Percentiles rank a stretch among this genome's conserved stretches.
Evolutionary conservation across 495 filamentous ascomycete species (phyloP).

Genomic region (Podospora appendiculata): DNA sequence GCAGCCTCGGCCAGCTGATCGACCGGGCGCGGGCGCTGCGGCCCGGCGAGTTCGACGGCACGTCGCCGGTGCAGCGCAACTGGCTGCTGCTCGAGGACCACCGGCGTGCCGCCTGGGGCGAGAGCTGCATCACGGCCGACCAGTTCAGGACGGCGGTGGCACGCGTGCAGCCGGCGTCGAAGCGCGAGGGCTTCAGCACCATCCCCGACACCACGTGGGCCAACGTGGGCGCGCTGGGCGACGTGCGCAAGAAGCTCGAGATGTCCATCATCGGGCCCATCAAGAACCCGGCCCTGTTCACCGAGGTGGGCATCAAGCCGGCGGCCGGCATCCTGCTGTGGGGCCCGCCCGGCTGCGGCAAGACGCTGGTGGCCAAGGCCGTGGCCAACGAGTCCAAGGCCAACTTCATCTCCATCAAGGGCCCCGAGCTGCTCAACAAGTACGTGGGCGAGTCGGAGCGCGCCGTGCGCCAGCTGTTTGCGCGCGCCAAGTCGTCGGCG

Average conservation of each 20-base stretch:
- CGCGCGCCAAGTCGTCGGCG: slow-evolving; percentile 73
- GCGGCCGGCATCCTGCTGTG: slow-evolving; percentile 91
- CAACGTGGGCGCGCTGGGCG: slow-evolving; percentile 78
- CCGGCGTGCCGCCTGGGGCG: slow-evolving; percentile 15
- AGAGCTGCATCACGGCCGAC: slow-evolving; percentile 26
- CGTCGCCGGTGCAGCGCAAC: slow-evolving; percentile 35
- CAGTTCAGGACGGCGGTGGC: slow-evolving; percentile 75
- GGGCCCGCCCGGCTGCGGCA: slow-evolving; percentile 95
- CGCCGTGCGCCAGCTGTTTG: slow-evolving; percentile 87
- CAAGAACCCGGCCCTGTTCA: slow-evolving; percentile 72
- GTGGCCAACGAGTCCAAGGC: slow-evolving; percentile 92
- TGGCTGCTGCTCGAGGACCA: slow-evolving; percentile 28
- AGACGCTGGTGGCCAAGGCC: slow-evolving; percentile 92
- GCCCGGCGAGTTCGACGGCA: slow-evolving; percentile 48
- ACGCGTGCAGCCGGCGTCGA: slow-evolving; percentile 84
- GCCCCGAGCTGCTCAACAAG: slow-evolving; percentile 89
- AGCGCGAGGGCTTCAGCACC: slow-evolving; percentile 93
- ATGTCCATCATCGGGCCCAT: slow-evolving; percentile 92
- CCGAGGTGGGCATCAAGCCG: slow-evolving; percentile 73
- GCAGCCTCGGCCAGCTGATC: slow-evolving; percentile 15
- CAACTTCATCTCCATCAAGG: slow-evolving; percentile 98
- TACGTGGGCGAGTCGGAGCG: slow-evolving; percentile 94
- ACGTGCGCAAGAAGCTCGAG: slow-evolving; percentile 72
- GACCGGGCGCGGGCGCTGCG: slow-evolving; percentile 11
- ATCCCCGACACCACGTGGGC: slow-evolving; percentile 96